A percentile compares a stretch with the other conserved stretches of the same genome.
These are phyloP conservation scores for Daldinia bambusicola DNA, from an alignment of 495 filamentous ascomycete genomes.

Conservation along the genomic window DNA sequence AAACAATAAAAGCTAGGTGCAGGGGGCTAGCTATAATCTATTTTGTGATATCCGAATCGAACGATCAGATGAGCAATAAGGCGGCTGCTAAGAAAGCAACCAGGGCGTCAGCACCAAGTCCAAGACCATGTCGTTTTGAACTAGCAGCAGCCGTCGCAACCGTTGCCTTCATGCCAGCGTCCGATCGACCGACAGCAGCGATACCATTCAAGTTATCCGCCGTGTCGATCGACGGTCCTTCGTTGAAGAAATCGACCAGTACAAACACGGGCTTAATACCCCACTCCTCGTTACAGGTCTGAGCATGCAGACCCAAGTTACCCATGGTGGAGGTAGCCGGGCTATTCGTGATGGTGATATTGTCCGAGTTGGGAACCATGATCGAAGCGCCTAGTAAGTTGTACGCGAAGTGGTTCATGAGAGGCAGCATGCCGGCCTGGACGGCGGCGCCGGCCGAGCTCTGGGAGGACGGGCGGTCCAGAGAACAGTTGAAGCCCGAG, in stretches of 20 bases:
- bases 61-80: slow-evolving; percentile 41
- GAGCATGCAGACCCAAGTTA: slow-evolving; percentile 67
- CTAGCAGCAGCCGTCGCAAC: slow-evolving; percentile 27
- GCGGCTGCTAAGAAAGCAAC: slow-evolving; percentile 49
- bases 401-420: slow-evolving; percentile 81
- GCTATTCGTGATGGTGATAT: slow-evolving; percentile 66
- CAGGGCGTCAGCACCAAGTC: slow-evolving; percentile 43
- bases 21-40: neutral
- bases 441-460: slow-evolving; percentile 60
- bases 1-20: slow-evolving; percentile 29
- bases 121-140: slow-evolving; percentile 11
- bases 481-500: slow-evolving; percentile 65
- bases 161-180: slow-evolving; percentile 8
- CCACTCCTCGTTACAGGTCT: slow-evolving; percentile 64
- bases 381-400: slow-evolving; percentile 65
- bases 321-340: slow-evolving; percentile 57
- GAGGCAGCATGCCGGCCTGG: slow-evolving; percentile 57
- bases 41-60: neutral
- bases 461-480: slow-evolving; percentile 66
- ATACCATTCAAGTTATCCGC: slow-evolving; percentile 70
- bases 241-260: slow-evolving; percentile 74
- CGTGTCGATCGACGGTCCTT: slow-evolving; percentile 66
- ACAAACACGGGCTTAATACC: slow-evolving; percentile 66
- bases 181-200: slow-evolving; percentile 49
- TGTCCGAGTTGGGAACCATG: slow-evolving; percentile 64